Percentiles rank a stretch among this genome's conserved stretches.
Evolutionary conservation across 805 yeast genomes (phyloP).

Genomic region (Deakozyma indianensis): DNA sequence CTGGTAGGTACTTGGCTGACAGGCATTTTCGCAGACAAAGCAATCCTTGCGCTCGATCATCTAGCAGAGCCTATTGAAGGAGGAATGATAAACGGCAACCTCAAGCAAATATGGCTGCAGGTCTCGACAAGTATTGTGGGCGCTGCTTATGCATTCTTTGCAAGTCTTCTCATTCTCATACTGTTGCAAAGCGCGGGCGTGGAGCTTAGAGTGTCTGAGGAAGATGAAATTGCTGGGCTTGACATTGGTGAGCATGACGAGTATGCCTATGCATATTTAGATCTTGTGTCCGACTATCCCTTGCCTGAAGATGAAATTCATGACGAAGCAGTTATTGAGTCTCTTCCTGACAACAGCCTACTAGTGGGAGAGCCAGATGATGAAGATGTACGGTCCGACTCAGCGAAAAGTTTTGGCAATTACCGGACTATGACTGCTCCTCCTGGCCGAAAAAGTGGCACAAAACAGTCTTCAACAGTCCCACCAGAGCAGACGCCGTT

Average conservation of each 20-base stretch:
- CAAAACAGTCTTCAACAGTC: not conserved
- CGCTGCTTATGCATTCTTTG: constrained; percentile 59
- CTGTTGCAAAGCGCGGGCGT: constrained; percentile 72
- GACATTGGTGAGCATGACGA: constrained; percentile 89
- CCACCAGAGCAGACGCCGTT: not conserved
- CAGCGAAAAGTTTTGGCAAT: not conserved
- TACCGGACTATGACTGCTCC: not conserved
- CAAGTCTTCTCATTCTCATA: constrained; percentile 52
- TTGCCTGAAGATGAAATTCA: constrained; percentile 1
- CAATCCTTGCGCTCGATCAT: constrained; percentile 48
- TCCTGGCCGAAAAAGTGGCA: not conserved
- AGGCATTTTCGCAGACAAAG: constrained; percentile 84
- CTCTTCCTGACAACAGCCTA: too few species aligned
- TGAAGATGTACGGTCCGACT: too few species aligned
- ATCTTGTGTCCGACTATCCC: constrained; percentile 15
- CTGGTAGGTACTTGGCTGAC: constrained; percentile 67
- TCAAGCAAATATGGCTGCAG: constrained; percentile 75
- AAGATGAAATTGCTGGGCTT: constrained; percentile 78
- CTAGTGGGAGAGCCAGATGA: too few species aligned
- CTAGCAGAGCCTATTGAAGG: constrained; percentile 31
- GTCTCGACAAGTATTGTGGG: constrained; percentile 62
- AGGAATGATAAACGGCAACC: constrained; percentile 82
- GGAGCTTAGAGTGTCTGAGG: constrained; percentile 68
- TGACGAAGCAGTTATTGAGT: too few species aligned
- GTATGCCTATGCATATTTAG: constrained; percentile 38